phyloP scores from a whole-genome alignment of 2,329 filamentous ascomycete genomes.

The Cercospora beticola region DNA sequence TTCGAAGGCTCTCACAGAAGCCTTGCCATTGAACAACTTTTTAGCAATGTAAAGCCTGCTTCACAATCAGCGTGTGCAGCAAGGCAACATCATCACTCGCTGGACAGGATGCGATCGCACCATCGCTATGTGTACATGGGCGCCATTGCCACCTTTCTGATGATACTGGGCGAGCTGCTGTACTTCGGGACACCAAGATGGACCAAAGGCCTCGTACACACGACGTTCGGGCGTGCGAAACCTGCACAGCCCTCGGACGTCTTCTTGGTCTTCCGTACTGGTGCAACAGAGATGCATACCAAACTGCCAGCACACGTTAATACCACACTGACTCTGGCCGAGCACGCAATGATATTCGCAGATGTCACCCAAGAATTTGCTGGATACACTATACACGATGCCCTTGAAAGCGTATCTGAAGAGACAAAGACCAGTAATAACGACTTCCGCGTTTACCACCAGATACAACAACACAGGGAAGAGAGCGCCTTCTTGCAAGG shows the following conservation, averaged over 20 bases:
- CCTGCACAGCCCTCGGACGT: slow-evolving; percentile 40
- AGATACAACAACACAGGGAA: not conserved
- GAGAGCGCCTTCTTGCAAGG: not conserved
- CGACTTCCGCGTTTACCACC: not conserved
- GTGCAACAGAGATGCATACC: slow-evolving; percentile 56
- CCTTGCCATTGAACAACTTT: not conserved
- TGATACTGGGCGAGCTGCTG: not conserved
- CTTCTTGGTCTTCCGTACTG: slow-evolving; percentile 60
- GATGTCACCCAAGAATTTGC: not conserved
- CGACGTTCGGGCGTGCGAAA: not conserved
- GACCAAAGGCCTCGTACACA: not conserved
- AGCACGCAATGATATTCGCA: not conserved
- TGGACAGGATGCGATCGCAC: not conserved
- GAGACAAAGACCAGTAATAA: not conserved
- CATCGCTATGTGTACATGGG: not conserved
- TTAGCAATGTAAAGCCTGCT: not conserved
- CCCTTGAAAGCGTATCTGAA: not conserved
- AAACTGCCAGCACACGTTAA: slow-evolving; percentile 57
- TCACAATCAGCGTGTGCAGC: not conserved
- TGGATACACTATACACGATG: not conserved
- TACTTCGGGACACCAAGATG: not conserved
- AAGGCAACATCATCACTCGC: not conserved
- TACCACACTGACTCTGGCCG: slow-evolving; percentile 42
- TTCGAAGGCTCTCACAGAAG: not conserved
- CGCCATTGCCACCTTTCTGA: not conserved